phyloP scores from a whole-genome alignment of 139 green algal genomes.

The Chlorella sp. region DNA sequence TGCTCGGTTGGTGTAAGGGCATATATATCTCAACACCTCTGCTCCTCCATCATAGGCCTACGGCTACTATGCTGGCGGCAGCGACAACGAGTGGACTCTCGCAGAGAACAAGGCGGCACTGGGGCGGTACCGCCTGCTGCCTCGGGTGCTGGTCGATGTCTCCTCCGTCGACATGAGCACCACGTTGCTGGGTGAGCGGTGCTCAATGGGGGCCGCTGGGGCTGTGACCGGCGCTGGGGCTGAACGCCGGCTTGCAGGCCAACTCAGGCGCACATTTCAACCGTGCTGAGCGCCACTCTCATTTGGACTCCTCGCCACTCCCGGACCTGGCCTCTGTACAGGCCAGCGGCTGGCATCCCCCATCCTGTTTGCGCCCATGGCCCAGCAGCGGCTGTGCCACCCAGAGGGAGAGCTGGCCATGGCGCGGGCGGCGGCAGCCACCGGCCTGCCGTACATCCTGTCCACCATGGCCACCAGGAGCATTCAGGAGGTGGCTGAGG shows the following conservation, averaged over 20 bases:
- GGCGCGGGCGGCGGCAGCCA: slow-evolving; percentile 41
- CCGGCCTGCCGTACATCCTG: slow-evolving; percentile 64
- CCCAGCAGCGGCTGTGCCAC: slow-evolving; percentile 83
- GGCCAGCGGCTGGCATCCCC: slow-evolving; percentile 61
- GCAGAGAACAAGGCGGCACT: slow-evolving; percentile 58
- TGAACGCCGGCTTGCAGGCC: no score
- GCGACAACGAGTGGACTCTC: slow-evolving; percentile 55
- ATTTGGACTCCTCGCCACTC: no score
- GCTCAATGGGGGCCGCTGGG: neutral
- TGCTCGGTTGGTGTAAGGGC: no score
- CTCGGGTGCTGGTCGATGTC: slow-evolving; percentile 68
- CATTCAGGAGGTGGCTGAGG: slow-evolving; percentile 40
- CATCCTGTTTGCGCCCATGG: slow-evolving; percentile 86
- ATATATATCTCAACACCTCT: neutral
- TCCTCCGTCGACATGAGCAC: slow-evolving; percentile 50
- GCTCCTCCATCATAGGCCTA: slow-evolving; percentile 13
- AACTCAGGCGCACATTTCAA: no score
- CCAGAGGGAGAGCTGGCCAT: slow-evolving; percentile 74
- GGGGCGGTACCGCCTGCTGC: slow-evolving; percentile 57
- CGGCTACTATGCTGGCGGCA: slow-evolving; percentile 60
- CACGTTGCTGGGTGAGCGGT: slow-evolving; percentile 48
- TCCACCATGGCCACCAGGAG: slow-evolving; percentile 78
- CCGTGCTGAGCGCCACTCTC: no score
- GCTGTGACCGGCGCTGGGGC: neutral
- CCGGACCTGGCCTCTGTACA: slow-evolving; percentile 34